Evolutionary conservation across 768 basidiomycete genomes (phyloP), one percentile per base, ranked within the genome.

Genomic region (Lyophyllum atratum): DNA sequence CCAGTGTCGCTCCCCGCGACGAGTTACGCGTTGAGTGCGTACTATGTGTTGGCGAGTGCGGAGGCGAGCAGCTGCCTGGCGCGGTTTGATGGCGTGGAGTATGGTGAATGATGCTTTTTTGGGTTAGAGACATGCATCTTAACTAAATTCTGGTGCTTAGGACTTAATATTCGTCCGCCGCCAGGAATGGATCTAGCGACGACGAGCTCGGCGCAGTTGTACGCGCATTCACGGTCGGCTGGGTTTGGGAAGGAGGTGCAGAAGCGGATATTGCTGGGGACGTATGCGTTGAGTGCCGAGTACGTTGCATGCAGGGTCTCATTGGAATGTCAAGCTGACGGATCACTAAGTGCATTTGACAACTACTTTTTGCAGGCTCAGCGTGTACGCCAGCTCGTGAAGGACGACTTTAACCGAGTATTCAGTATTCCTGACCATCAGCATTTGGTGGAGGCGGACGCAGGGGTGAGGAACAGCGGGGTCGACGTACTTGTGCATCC

Each of bases 341-440:
- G 46, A 7, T 44, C 14, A 14, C 8, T 4, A 53, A 98, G 94
- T 55, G 94, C 94, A n/a, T 98, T 95, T 67, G 90, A 98, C 73
- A 98, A 96, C 66, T 98, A 96, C 70, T 99, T 94, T 69, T 79
- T 98, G 5, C 93, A 96, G 75, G 95, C 96, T 0, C 89, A 93
- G 59, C 81, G 85, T 29, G 83, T 98, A 10, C 86, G 96, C 1
- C 79, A 81, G 49, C 73, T 82, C 8, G 76, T 99, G 50, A 82
- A 84, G 56, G 65, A 78, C 4, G 95, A 98, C 65, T 95, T 95
- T 63, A 75, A 87, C 65, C 64, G 67, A 1, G 81, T 88, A 33
- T 95, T 98, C 72, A 73, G 76, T 0, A 69, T 82, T 2, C 76
- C 82, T 2, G 84, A 89, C 65, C 75, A 76, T 31, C 74, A 81